Base-by-base conservation (phyloP, 2,329 filamentous ascomycete genomes). In the Penicillium italicum region DNA sequence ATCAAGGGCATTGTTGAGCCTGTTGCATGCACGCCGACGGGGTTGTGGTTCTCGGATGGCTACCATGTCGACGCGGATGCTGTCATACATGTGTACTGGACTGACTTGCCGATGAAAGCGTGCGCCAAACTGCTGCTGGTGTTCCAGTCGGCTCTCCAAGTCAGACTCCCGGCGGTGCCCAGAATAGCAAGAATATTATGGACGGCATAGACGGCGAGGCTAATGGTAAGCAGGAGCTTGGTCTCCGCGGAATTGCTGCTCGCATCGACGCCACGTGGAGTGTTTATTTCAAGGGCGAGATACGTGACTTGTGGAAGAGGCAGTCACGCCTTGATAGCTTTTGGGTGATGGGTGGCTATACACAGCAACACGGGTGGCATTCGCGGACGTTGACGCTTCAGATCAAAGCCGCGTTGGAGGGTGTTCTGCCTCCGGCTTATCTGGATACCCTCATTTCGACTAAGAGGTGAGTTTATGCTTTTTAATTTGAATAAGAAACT, bases 331-430 rank as follows among this genome's bases (percentile, higher is more conserved):
- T 31, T 44, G n/a, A 31, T 20, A 10, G 16, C n/a, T 44, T 44
- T 18, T 80, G 75, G 72, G 76, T 78, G 47, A 74, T 73, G 63
- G 78, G 78, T 12, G 78, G 77, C 0, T 76, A 77, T 55, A 68
- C 76, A 7, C 70, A 73, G 6, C 65, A 75, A 40, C 70, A 72
- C 5, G 68, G 78, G 28, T 69, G 74, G 59, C 74, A 72, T 53
- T 77, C 76, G 20, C 67, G 74, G 26, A 72, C 76, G 14, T 46
- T 80, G 46, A 78, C 78, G 11, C 55, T 80, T 64, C 76, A 79
- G 65, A 76, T 80, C 40, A 77, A 79, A 62, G 75, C 69, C 10
- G 57, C 54, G 6, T 33, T 67, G 22, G 59, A 64, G 41, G 64
- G 65, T 1, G 41, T 72, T 1, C 42, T 78, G 44, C 74, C 74